These are phyloP conservation scores for Sinapis alba DNA, from an alignment of 441 rosid species.

Conservation along the genomic window DNA sequence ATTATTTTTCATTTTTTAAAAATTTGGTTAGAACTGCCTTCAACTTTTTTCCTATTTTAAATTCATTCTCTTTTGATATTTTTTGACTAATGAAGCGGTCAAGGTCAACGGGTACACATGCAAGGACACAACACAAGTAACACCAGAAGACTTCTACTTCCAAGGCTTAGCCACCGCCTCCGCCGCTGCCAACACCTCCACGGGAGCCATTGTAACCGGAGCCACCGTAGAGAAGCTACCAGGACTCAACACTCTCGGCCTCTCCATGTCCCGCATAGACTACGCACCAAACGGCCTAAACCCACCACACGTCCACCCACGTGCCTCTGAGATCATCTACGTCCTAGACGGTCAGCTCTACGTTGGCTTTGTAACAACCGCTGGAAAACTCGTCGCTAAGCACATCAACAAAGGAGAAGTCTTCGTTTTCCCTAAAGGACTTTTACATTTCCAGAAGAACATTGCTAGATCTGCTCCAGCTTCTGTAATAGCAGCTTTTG, in stretches of 20 bases:
- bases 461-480: constrained; percentile 44
- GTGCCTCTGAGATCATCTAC: constrained; percentile 67
- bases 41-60: background rate
- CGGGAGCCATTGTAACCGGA: constrained; percentile 59
- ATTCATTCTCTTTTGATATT: background rate
- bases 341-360: constrained; percentile 71
- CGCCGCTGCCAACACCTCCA: constrained; percentile 40
- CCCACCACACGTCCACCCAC: constrained; percentile 84
- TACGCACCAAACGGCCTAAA: constrained; percentile 64
- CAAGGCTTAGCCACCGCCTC: constrained; percentile 55
- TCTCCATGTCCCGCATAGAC: constrained; percentile 69
- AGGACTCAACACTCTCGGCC: constrained; percentile 77
- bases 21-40: background rate
- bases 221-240: constrained; percentile 73
- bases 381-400: constrained; percentile 55
- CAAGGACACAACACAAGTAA: constrained; percentile 55
- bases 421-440: constrained; percentile 69
- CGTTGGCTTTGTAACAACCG: constrained; percentile 75
- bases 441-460: constrained; percentile 80
- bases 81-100: constrained; percentile 40
- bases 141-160: constrained; percentile 64
- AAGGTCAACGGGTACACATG: constrained; percentile 74
- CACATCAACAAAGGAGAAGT: constrained; percentile 59
- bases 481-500: constrained; percentile 63
- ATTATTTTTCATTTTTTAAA: background rate